Conservation (phyloP, 2,329 filamentous ascomycete species). For the Trichophyton equinum region DNA sequence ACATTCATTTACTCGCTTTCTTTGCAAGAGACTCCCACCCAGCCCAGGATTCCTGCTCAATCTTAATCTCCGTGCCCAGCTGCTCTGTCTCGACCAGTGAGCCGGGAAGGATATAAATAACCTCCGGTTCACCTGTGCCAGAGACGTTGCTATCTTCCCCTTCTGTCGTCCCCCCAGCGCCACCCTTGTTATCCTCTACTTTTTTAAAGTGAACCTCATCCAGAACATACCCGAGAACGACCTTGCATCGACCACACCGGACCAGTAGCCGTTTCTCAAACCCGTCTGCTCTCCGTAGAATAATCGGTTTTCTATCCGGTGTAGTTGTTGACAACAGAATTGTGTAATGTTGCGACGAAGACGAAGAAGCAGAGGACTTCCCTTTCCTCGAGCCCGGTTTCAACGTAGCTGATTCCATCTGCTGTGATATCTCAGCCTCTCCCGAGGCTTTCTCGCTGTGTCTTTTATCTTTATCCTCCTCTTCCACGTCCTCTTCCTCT, state of each 20-base stretch:
- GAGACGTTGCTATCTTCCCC: slow-evolving; percentile 11
- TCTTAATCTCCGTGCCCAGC: slow-evolving; percentile 34
- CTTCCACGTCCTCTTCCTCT: slow-evolving; percentile 12
- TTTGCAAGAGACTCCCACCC: slow-evolving; percentile 15
- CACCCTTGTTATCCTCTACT: slow-evolving; percentile 13
- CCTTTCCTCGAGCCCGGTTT: slow-evolving; percentile 16
- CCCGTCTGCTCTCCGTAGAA: slow-evolving; percentile 47
- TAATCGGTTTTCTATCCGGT: slow-evolving; percentile 36
- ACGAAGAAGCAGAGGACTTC: not conserved
- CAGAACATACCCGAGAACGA: slow-evolving; percentile 52
- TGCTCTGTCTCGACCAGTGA: slow-evolving; percentile 46
- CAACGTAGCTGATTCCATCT: not conserved
- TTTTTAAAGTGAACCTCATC: slow-evolving; percentile 38
- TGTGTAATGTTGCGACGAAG: slow-evolving; percentile 28
- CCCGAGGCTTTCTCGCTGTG: not conserved
- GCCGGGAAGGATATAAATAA: slow-evolving; percentile 50
- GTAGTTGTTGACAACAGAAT: slow-evolving; percentile 41
- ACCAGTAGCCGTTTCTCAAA: slow-evolving; percentile 54
- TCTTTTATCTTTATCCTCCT: slow-evolving; percentile 13
- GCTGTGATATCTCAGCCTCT: not conserved
- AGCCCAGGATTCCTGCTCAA: slow-evolving; percentile 27
- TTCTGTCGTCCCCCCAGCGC: slow-evolving; percentile 8
- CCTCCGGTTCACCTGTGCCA: slow-evolving; percentile 16
- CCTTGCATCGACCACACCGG: slow-evolving; percentile 48
- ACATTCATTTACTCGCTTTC: not conserved